Conservation (phyloP, 331 rosid genomes). For the Phaseolus coccineus region DNA sequence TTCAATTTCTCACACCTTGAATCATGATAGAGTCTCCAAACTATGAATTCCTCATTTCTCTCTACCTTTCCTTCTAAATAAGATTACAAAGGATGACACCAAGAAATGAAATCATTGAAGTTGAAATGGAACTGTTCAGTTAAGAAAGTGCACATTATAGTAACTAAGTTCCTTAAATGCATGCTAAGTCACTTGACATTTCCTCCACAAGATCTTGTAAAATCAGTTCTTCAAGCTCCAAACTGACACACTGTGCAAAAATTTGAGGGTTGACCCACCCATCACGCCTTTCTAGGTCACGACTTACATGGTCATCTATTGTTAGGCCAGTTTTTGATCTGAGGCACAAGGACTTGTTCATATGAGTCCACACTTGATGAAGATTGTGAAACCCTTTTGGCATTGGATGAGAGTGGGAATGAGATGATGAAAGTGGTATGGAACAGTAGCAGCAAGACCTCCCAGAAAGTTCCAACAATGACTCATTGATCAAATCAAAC, state of each 20-base stretch:
- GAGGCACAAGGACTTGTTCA: constrained; percentile 57
- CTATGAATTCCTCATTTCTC: not conserved
- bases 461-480: constrained; percentile 63
- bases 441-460: constrained; percentile 55
- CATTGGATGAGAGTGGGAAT: constrained; percentile 49
- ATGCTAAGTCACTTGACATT: constrained; percentile 43
- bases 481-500: constrained; percentile 72
- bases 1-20: no score
- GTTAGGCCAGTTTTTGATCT: constrained; percentile 45
- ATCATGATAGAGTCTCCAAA: no score
- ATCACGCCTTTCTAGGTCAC: constrained; percentile 55
- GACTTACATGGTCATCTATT: constrained; percentile 52
- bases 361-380: constrained; percentile 60
- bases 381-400: constrained; percentile 50
- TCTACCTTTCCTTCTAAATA: not conserved
- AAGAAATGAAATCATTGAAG: not conserved
- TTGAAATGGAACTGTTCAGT: not conserved
- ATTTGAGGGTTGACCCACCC: constrained; percentile 64
- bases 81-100: not conserved
- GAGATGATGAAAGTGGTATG: constrained; percentile 29
- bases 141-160: not conserved
- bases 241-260: constrained; percentile 56
- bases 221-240: constrained; percentile 63
- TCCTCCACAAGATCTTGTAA: constrained; percentile 66
- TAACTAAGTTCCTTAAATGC: not conserved